Percentiles rank a stretch among this genome's conserved stretches.
Conservation (phyloP, 768 basidiomycete genomes). For the Austroboletus festivus region DNA sequence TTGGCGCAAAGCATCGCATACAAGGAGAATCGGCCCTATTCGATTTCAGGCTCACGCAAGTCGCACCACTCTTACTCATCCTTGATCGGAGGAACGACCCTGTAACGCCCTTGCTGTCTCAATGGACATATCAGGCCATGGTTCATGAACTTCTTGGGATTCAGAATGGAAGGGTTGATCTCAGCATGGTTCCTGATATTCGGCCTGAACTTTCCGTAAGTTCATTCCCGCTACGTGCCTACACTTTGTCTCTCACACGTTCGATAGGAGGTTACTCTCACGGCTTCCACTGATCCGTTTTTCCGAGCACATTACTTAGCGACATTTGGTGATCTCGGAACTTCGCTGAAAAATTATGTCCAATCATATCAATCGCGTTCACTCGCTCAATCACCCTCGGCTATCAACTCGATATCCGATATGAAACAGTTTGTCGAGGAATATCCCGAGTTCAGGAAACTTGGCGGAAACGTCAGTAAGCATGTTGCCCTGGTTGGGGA, state of each 20-base stretch:
- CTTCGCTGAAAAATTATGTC: constrained; percentile 87
- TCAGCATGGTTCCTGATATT: constrained; percentile 81
- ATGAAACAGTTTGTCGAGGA: constrained; percentile 99
- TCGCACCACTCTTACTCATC: constrained; percentile 85
- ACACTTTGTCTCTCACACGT: constrained; percentile 12
- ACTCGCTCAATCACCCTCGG: constrained; percentile 66
- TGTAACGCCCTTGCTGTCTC: constrained; percentile 90
- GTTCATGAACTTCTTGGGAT: constrained; percentile 95
- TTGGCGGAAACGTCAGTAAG: constrained; percentile 98
- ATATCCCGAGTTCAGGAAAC: constrained; percentile 94
- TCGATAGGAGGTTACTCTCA: constrained; percentile 86
- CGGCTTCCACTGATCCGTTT: constrained; percentile 88
- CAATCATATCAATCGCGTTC: constrained; percentile 87
- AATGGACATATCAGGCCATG: constrained; percentile 99
- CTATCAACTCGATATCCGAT: constrained; percentile 90
- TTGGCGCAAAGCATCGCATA: constrained; percentile 60
- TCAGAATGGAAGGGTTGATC: constrained; percentile 87
- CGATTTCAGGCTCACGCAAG: constrained; percentile 87
- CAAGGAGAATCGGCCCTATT: constrained; percentile 81
- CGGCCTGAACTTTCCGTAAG: constrained; percentile 79
- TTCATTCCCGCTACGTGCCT: constrained; percentile 9
- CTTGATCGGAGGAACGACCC: constrained; percentile 96
- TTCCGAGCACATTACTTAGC: constrained; percentile 87
- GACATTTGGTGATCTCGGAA: constrained; percentile 96
- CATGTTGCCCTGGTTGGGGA: constrained; percentile 97